Evolutionary conservation across 768 basidiomycete genomes (phyloP), one percentile per base, ranked within the genome.

Genomic region (Kwoniella botswanensis): DNA sequence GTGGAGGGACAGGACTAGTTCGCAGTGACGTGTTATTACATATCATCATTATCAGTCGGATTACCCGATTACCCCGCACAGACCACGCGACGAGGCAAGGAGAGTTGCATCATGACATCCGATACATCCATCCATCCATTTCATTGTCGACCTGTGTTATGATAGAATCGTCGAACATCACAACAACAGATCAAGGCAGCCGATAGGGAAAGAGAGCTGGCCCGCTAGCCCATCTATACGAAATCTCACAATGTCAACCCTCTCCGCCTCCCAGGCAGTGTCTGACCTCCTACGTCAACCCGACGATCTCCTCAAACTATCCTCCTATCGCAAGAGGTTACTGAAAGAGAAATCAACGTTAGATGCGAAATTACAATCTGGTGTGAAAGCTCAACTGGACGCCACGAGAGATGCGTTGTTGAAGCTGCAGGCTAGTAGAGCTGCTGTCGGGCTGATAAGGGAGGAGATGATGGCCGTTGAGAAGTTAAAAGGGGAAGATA

Each of bases 331-430:
- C 72, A 96, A 95, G 86, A 95, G 95, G 79, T 88, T 98, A 55
- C 91, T 94, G 84, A 98, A 98, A 84, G 96, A 98, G 84, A 96
- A 97, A 84, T 90, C 93, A 0, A 93, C 93, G 10, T 92, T 98
- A 71, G 93, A 97, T 79, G 90, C 91, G 3, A 88, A 94, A 78
- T 89, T 98, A 58, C 92, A 94, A 80, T 91, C 88, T 67, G 93
- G 94, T 11, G 94, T 96, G 74, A 93, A 92, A 83, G 93, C 95
- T 70, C 96, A 98, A 82, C 87, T 99, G 21, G 91, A 93, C 76
- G 89, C 93, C 0, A 98, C 94, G 9, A 86, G 93, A 62, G 92
- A 94, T 62, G 95, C 94, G 1, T 87, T 86, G 46, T 58, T 82
- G 22, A 80, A 76, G 67, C 70, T 84, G 3, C 80, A 82, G 58